Conservation (phyloP, 169 alveolate genomes). For the Blepharisma undulans region DNA sequence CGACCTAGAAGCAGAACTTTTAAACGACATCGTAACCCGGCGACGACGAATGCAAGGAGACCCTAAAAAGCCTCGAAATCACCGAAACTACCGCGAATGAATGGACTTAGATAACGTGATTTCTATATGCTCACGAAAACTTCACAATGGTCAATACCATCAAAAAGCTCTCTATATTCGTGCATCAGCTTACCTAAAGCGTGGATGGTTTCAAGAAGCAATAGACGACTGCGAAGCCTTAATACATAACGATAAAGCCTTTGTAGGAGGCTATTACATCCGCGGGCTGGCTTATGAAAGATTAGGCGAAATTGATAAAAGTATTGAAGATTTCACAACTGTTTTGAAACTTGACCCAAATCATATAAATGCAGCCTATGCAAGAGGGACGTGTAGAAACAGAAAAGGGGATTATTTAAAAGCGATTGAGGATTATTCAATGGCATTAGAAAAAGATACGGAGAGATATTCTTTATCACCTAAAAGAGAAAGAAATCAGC, state of each 20-base stretch:
- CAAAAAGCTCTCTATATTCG: slow-evolving; percentile 77
- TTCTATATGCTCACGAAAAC: slow-evolving; percentile 72
- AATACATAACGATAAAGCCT: slow-evolving; percentile 60
- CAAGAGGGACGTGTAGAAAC: slow-evolving; percentile 82
- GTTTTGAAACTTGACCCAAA: slow-evolving; percentile 74
- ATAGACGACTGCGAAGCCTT: slow-evolving; percentile 68
- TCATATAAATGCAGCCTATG: slow-evolving; percentile 82
- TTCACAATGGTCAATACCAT: slow-evolving; percentile 72
- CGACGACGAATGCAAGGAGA: slow-evolving; percentile 7
- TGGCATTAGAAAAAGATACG: slow-evolving; percentile 77
- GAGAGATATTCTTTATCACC: slow-evolving; percentile 39
- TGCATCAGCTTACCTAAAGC: slow-evolving; percentile 65
- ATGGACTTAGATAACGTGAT: slow-evolving; percentile 72
- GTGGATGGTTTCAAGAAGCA: slow-evolving; percentile 59
- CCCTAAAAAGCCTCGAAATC: neutral
- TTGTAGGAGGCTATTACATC: slow-evolving; percentile 75
- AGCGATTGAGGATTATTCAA: slow-evolving; percentile 78
- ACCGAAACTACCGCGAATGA: neutral
- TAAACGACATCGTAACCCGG: neutral
- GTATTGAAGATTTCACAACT: slow-evolving; percentile 66
- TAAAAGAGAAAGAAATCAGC: neutral
- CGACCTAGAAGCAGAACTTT: slow-evolving; percentile 26
- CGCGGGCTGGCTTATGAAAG: slow-evolving; percentile 80
- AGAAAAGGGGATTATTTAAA: slow-evolving; percentile 71
- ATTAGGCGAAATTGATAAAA: slow-evolving; percentile 62